Evolutionary conservation across 1,284 basidiomycete genomes (phyloP).

Genomic region (Cryptococcus hybrid): DNA sequence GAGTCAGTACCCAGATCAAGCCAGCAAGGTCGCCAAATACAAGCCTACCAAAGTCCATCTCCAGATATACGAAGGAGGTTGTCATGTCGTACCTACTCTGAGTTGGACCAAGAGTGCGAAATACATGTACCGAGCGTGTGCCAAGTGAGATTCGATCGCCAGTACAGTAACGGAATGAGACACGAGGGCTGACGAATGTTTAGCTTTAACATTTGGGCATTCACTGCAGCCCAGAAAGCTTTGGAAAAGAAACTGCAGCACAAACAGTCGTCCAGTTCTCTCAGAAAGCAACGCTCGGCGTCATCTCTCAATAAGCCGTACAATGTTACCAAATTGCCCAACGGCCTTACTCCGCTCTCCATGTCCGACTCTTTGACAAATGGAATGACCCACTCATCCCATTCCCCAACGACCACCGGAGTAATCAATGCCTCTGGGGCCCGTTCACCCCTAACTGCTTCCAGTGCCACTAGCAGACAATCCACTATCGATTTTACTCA

Average conservation of each 20-base stretch:
- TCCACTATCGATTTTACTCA: slow-evolving; percentile 30
- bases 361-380: not conserved
- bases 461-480: slow-evolving; percentile 11
- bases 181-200: not conserved
- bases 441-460: slow-evolving; percentile 6
- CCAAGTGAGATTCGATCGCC: slow-evolving; percentile 32
- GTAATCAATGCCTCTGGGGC: not conserved
- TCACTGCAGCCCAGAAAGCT: slow-evolving; percentile 35
- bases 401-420: not conserved
- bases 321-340: not conserved
- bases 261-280: slow-evolving; percentile 8
- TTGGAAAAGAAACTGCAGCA: slow-evolving; percentile 21
- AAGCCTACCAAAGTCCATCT: slow-evolving; percentile 55
- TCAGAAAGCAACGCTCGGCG: slow-evolving; percentile 1
- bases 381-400: not conserved
- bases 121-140: slow-evolving; percentile 47
- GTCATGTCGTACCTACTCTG: slow-evolving; percentile 49
- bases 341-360: not conserved
- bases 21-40: slow-evolving; percentile 44
- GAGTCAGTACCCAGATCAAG: slow-evolving; percentile 47
- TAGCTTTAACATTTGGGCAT: slow-evolving; percentile 50
- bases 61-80: slow-evolving; percentile 50
- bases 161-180: too few relatives aligned
- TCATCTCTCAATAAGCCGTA: slow-evolving; percentile 2
- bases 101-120: slow-evolving; percentile 48